Conservation (phyloP, 2,329 filamentous ascomycete species). For the Calonectria pseudoturangicola region DNA sequence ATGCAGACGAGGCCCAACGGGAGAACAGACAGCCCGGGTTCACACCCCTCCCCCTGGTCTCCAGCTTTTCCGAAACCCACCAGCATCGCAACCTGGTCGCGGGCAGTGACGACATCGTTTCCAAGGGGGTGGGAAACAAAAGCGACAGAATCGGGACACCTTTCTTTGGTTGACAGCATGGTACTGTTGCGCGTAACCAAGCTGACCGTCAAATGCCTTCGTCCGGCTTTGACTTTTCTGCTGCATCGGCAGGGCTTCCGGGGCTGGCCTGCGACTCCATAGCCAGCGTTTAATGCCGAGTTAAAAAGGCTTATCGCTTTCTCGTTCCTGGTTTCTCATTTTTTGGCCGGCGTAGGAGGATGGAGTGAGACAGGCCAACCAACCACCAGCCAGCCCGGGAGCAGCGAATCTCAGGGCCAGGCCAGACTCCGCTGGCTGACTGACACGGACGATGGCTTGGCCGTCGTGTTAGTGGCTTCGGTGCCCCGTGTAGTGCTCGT, state of each 20-base stretch:
- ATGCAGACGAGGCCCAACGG: slow-evolving; percentile 24
- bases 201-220: neutral
- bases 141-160: neutral
- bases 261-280: slow-evolving; percentile 11
- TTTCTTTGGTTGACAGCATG: slow-evolving; percentile 14
- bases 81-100: slow-evolving; percentile 25
- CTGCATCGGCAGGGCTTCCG: slow-evolving; percentile 5
- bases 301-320: slow-evolving; percentile 12
- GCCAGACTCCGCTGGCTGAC: neutral
- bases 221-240: slow-evolving; percentile 7
- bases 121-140: slow-evolving; percentile 18
- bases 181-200: neutral
- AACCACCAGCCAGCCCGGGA: slow-evolving; percentile 3
- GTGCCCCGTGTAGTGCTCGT: slow-evolving; percentile 17
- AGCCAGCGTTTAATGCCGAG: neutral
- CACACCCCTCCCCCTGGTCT: slow-evolving; percentile 30
- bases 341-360: neutral
- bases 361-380: slow-evolving; percentile 21
- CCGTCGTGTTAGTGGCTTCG: slow-evolving; percentile 25
- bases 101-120: slow-evolving; percentile 30
- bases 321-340: slow-evolving; percentile 12
- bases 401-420: slow-evolving; percentile 17
- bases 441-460: slow-evolving; percentile 21
- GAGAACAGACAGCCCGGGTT: slow-evolving; percentile 11
- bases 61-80: slow-evolving; percentile 21